Conservation (phyloP, 2,329 filamentous ascomycete species). For the Aspergillus hiratsukae region DNA sequence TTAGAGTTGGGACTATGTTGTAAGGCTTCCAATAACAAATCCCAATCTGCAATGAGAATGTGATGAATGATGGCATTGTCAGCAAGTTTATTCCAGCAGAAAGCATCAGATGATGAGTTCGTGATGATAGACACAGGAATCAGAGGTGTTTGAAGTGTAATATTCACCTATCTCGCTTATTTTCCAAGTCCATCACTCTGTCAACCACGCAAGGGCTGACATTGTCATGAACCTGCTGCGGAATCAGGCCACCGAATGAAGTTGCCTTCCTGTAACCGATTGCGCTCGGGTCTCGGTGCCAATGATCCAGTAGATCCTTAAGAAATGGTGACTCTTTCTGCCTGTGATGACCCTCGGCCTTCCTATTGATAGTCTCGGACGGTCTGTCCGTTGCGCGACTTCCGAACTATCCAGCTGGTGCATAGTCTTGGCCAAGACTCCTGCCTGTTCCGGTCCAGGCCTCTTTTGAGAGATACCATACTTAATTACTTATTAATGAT, state of each 20-base stretch:
- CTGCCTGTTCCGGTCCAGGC: neutral
- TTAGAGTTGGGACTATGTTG: constrained; percentile 4
- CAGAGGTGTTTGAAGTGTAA: neutral
- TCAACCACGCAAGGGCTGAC: neutral
- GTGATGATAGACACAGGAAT: neutral
- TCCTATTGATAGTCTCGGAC: neutral
- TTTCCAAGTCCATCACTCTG: neutral
- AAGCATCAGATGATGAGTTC: neutral
- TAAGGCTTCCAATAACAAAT: constrained; percentile 12
- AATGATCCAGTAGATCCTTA: neutral
- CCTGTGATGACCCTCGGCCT: neutral
- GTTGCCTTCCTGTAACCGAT: neutral
- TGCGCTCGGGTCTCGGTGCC: neutral
- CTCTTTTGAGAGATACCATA: too few species aligned
- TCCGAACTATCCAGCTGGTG: neutral
- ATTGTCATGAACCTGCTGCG: neutral
- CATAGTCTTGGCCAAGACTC: neutral
- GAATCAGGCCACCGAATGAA: neutral
- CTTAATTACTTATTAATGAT: too few species aligned
- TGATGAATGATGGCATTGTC: neutral
- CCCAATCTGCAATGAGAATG: neutral
- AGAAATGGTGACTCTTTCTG: neutral
- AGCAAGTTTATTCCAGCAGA: neutral
- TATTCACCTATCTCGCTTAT: neutral
- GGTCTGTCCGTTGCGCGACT: neutral